These are phyloP conservation scores for Saccharomycopsis hybrid DNA, from an alignment of 1,139 yeast genomes.

Conservation along the genomic window DNA sequence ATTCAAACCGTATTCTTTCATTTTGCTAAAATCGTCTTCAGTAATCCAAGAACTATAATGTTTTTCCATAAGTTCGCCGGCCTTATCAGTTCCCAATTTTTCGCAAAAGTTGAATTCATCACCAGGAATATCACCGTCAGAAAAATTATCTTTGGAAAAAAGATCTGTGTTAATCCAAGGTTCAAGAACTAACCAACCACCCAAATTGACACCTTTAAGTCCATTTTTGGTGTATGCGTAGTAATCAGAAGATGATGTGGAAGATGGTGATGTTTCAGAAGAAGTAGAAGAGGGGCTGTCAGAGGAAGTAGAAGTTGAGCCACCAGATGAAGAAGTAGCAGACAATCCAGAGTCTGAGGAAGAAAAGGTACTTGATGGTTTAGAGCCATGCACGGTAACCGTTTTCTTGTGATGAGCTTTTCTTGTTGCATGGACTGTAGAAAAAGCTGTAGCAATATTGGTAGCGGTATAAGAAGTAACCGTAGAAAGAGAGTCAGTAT, in stretches of 20 bases:
- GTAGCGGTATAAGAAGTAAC: conserved; percentile 7
- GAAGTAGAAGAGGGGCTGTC: conserved; percentile 2
- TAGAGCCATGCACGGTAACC: background rate
- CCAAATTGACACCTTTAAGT: conserved; percentile 71
- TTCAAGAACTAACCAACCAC: conserved; percentile 91
- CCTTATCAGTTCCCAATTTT: conserved; percentile 54
- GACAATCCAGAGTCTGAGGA: conserved; percentile 7
- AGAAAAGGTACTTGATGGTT: conserved; percentile 2
- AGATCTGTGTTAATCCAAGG: conserved; percentile 82
- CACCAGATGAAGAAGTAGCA: conserved; percentile 3
- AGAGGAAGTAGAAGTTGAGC: background rate
- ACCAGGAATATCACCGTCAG: conserved; percentile 50
- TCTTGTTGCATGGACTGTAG: conserved; percentile 8
- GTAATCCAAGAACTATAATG: conserved; percentile 84
- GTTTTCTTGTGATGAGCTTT: background rate
- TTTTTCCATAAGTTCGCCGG: conserved; percentile 42
- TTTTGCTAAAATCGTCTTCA: conserved; percentile 62
- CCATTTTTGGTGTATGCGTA: conserved; percentile 16
- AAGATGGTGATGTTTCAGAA: conserved; percentile 1
- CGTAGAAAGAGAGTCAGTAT: conserved; percentile 1
- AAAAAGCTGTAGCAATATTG: background rate
- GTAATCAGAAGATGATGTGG: conserved; percentile 12
- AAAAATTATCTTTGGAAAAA: conserved; percentile 32
- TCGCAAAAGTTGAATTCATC: conserved; percentile 78
- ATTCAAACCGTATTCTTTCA: conserved; percentile 66